A percentile compares a stretch with the other conserved stretches of the same genome.
phyloP scores from a whole-genome alignment of 371 early-diverging fungal genomes.

The Lichtheimia ornata region DNA sequence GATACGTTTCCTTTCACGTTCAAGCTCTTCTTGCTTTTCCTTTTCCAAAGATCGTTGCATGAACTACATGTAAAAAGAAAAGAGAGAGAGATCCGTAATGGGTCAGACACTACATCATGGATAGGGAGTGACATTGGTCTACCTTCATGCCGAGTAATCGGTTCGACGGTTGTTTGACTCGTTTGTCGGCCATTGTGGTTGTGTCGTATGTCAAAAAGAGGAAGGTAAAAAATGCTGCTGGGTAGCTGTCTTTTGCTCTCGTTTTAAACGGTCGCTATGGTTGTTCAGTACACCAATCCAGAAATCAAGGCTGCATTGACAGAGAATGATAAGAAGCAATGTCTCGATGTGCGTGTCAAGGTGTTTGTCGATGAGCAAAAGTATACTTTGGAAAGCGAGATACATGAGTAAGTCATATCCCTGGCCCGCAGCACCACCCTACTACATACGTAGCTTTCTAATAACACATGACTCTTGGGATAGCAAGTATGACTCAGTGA shows the following conservation, averaged over 20 bases:
- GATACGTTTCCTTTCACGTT: slow-evolving; percentile 50
- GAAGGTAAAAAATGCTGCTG: background rate
- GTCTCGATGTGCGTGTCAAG: slow-evolving; percentile 30
- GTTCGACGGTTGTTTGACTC: slow-evolving; percentile 14
- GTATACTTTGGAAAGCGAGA: slow-evolving; percentile 30
- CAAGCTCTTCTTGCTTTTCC: slow-evolving; percentile 37
- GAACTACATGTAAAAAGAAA: slow-evolving; percentile 32
- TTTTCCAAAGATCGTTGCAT: slow-evolving; percentile 60
- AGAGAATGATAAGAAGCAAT: slow-evolving; percentile 21
- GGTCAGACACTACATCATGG: background rate
- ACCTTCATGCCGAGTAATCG: slow-evolving; percentile 20
- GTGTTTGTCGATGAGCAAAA: slow-evolving; percentile 48
- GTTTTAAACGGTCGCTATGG: slow-evolving; percentile 5
- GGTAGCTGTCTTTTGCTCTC: background rate
- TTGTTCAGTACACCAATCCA: slow-evolving; percentile 6
- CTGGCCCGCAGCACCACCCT: background rate
- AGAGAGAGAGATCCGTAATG: background rate
- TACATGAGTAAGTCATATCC: slow-evolving; percentile 32
- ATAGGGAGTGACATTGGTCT: background rate
- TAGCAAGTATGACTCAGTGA: slow-evolving; percentile 25
- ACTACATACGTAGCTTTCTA: background rate
- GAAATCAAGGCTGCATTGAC: slow-evolving; percentile 3
- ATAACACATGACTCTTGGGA: background rate
- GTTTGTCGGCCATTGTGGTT: background rate
- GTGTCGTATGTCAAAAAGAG: background rate